Conservation (phyloP, 78 protist species). For the Bodo saltans region DNA sequence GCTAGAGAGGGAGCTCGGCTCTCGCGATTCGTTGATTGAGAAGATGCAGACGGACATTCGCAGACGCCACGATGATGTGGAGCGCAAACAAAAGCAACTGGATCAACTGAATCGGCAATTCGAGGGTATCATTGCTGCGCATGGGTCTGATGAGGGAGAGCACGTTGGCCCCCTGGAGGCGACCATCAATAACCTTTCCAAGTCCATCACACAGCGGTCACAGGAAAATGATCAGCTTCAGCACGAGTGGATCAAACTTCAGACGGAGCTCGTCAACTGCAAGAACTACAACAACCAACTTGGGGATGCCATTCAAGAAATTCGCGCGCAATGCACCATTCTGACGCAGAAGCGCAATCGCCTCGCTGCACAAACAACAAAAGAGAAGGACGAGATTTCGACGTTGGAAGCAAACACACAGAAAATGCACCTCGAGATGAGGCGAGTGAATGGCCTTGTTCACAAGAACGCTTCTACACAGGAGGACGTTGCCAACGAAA, state of each 20-base stretch:
- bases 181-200: slow-evolving; percentile 42
- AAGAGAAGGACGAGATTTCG: not conserved
- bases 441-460: slow-evolving; percentile 29
- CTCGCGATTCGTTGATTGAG: slow-evolving; percentile 35
- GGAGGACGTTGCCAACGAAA: slow-evolving; percentile 33
- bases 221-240: slow-evolving; percentile 24
- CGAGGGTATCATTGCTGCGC: slow-evolving; percentile 34
- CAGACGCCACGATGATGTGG: slow-evolving; percentile 46
- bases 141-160: slow-evolving; percentile 27
- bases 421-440: slow-evolving; percentile 29
- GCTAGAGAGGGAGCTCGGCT: slow-evolving; percentile 1
- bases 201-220: slow-evolving; percentile 10
- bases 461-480: slow-evolving; percentile 4
- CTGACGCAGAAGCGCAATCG: slow-evolving; percentile 30
- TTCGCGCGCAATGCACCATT: slow-evolving; percentile 6
- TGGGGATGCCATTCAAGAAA: slow-evolving; percentile 10
- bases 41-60: slow-evolving; percentile 47
- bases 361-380: not conserved
- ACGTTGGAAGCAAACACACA: not conserved
- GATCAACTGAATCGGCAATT: slow-evolving; percentile 49
- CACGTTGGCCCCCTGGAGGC: slow-evolving; percentile 67
- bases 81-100: slow-evolving; percentile 54
- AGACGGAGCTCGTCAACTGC: slow-evolving; percentile 43
- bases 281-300: not conserved
- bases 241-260: slow-evolving; percentile 34